These are phyloP conservation scores for Talaromyces sp. DNA, from an alignment of 2,329 filamentous ascomycete genomes.

Conservation along the genomic window DNA sequence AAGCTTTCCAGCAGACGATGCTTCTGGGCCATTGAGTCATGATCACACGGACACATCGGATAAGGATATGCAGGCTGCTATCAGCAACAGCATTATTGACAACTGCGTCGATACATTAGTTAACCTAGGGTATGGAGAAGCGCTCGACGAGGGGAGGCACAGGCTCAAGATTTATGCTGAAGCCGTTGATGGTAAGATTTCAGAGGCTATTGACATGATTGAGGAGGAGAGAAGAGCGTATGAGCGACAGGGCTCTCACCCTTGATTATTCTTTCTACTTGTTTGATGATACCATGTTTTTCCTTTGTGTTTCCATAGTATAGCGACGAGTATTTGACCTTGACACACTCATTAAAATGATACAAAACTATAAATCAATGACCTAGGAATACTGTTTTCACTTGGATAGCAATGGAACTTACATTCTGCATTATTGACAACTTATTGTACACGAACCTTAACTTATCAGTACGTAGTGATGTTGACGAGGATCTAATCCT, in stretches of 20 bases:
- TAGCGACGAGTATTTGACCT: neutral
- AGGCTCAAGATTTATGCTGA: conserved; percentile 41
- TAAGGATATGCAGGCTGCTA: conserved; percentile 5
- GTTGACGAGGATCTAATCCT: neutral
- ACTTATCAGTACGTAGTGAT: too few species aligned
- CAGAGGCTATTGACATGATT: conserved; percentile 46
- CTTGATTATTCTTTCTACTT: conserved; percentile 7
- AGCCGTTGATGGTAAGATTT: conserved; percentile 36
- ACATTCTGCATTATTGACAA: neutral
- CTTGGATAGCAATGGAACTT: neutral
- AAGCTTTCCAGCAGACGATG: conserved; percentile 20
- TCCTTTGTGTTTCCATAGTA: neutral
- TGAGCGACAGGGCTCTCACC: conserved; percentile 19
- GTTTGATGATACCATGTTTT: neutral
- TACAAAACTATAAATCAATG: neutral
- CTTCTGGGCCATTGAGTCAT: neutral
- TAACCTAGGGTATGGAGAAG: conserved; percentile 36
- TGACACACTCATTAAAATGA: neutral
- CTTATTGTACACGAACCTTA: neutral
- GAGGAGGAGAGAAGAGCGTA: conserved; percentile 43
- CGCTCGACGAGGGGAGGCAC: conserved; percentile 27
- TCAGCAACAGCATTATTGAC: conserved; percentile 19
- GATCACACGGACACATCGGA: conserved; percentile 1
- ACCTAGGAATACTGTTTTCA: neutral
- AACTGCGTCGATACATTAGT: conserved; percentile 34